Evolutionary conservation across 306 rosid genomes (phyloP).

Genomic region (Amphicarpaea edgeworthii): DNA sequence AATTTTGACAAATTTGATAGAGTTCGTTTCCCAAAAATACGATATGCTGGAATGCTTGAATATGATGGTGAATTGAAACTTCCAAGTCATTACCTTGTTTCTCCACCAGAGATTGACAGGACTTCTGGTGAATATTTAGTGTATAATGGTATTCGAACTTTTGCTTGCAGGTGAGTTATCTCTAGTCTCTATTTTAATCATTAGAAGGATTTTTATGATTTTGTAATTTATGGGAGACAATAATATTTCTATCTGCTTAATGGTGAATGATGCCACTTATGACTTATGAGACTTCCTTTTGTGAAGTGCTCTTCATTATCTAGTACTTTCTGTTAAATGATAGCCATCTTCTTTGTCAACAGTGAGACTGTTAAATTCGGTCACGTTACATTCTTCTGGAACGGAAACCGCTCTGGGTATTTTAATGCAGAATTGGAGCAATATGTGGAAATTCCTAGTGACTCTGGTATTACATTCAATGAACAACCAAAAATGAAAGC

Average conservation of each 20-base stretch:
- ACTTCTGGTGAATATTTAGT: constrained; percentile 98
- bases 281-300: no score
- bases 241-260: constrained; percentile 26
- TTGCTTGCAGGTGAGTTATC: constrained; percentile 91
- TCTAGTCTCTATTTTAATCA: neutral
- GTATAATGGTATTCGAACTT: constrained; percentile 81
- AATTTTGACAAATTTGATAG: constrained; percentile 91
- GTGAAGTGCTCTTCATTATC: neutral
- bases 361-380: constrained; percentile 99
- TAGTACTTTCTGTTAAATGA: constrained; percentile 20
- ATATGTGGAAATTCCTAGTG: constrained; percentile 96
- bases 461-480: constrained; percentile 88
- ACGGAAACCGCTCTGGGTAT: constrained; percentile 96
- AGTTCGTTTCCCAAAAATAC: constrained; percentile 87
- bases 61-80: constrained; percentile 99
- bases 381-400: constrained; percentile 99
- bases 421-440: constrained; percentile 78
- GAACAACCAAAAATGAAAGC: constrained; percentile 95
- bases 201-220: neutral
- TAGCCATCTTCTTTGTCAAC: constrained; percentile 40
- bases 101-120: constrained; percentile 96
- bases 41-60: constrained; percentile 96
- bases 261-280: constrained; percentile 24
- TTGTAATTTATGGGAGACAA: constrained; percentile 1
- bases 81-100: constrained; percentile 88